Percentiles rank a stretch among this genome's conserved stretches.
Conservation (phyloP, 2,329 filamentous ascomycete species). For the Elsinoe arachidis region DNA sequence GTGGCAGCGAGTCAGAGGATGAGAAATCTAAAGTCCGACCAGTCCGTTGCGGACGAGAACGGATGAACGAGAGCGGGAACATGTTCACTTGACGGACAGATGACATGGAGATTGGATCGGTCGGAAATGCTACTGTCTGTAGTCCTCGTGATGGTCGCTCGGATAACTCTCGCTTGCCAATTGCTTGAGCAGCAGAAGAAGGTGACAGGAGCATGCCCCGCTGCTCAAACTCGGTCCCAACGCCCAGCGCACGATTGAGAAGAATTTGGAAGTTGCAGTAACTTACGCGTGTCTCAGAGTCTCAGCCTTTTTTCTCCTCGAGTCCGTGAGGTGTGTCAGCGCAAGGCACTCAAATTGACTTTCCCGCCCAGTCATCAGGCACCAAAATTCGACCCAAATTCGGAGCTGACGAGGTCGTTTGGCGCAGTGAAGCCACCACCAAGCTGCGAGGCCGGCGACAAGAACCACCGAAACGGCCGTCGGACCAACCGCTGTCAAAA, state of each 20-base stretch:
- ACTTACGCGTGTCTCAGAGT: background rate
- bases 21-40: background rate
- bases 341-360: background rate
- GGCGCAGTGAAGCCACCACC: background rate
- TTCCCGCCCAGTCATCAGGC: conserved; percentile 3
- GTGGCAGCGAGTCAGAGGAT: background rate
- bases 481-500: background rate
- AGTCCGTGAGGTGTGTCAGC: background rate
- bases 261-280: background rate
- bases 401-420: background rate
- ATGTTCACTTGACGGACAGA: background rate
- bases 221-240: too few species aligned
- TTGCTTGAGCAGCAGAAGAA: background rate
- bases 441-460: background rate
- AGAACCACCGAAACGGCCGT: background rate
- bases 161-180: background rate
- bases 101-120: background rate
- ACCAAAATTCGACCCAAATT: background rate
- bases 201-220: too few species aligned
- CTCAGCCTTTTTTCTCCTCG: conserved; percentile 3
- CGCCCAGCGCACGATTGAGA: too few species aligned
- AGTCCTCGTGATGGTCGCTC: background rate
- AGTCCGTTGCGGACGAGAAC: background rate
- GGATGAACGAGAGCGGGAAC: background rate
- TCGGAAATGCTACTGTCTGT: background rate